These are phyloP conservation scores for Termitomyces titanicus DNA, from an alignment of 768 basidiomycete species.

Conservation along the genomic window DNA sequence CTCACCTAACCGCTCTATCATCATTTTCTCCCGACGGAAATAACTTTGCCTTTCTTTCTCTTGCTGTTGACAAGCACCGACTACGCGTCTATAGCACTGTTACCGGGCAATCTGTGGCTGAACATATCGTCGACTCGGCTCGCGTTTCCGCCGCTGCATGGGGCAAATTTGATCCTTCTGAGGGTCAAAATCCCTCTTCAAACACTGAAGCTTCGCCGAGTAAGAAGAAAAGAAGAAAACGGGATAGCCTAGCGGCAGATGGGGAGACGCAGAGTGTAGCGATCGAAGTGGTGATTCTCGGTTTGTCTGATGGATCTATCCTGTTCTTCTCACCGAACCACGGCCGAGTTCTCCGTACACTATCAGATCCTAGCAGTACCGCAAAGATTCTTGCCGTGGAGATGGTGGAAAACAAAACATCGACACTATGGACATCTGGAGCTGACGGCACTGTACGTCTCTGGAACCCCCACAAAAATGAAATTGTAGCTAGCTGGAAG, in stretches of 20 bases:
- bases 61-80: slow-evolving; percentile 70
- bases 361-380: slow-evolving; percentile 53
- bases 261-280: slow-evolving; percentile 22
- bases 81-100: slow-evolving; percentile 60
- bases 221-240: slow-evolving; percentile 56
- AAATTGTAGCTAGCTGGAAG: slow-evolving; percentile 48
- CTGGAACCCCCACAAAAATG: slow-evolving; percentile 53
- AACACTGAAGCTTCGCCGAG: slow-evolving; percentile 32
- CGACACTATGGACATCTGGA: slow-evolving; percentile 52
- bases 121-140: slow-evolving; percentile 52
- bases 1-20: slow-evolving; percentile 40
- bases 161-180: slow-evolving; percentile 35
- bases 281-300: slow-evolving; percentile 49
- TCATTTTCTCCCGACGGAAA: slow-evolving; percentile 57
- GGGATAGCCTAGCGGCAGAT: slow-evolving; percentile 23
- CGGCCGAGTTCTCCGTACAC: slow-evolving; percentile 48
- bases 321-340: slow-evolving; percentile 60
- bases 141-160: slow-evolving; percentile 55
- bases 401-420: slow-evolving; percentile 24
- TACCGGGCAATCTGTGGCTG: slow-evolving; percentile 52
- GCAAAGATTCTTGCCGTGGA: slow-evolving; percentile 50
- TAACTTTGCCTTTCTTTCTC: slow-evolving; percentile 57
- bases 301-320: slow-evolving; percentile 58
- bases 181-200: slow-evolving; percentile 17
- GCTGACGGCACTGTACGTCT: slow-evolving; percentile 53